Base-by-base conservation (phyloP, 2,329 filamentous ascomycete species). In the Aspergillus sp. region DNA sequence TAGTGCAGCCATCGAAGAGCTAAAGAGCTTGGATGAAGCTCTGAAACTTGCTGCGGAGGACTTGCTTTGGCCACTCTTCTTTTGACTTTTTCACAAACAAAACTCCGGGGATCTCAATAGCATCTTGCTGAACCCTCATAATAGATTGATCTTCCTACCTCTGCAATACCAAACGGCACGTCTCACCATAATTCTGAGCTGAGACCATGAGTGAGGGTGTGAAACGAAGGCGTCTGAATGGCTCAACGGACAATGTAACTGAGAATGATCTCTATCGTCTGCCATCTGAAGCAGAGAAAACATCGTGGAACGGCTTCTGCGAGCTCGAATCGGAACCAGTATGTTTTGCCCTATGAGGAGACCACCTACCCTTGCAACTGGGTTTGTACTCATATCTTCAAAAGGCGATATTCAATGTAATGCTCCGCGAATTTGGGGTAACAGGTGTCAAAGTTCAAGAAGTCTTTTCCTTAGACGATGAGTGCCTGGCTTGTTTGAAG, bases 241-340 rank as follows among this genome's bases (percentile, higher is more conserved):
- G 67, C 30, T 60, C 64, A 13, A 61, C 59, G 13, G 64, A 65
- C 5, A 58, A 71, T 67, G 34, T 65, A 64, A 61, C 57, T 19
- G 70, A 71, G 30, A 45, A 57, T 45, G 59, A 60, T 7, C 68
- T 73, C 50, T 72, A 72, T 43, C 63, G 67, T 43, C 65, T 75
- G 43, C 75, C 76, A 9, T 77, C 72, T 11, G 52, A 54, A 4
- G 59, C 74, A 25, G 79, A 82, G 55, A 82, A 79, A 64, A 66
- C 71, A 31, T 74, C 64, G 7, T 82, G 80, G 81, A 77, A 77
- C 67, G 81, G 81, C 17, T 81, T 81, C 60, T 81, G 79, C 66
- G 93, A 97, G 72, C 84, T 98, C 54, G 93, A 97, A 77, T 96
- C 92, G 7, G 93, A 97, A 64, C 93, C 93, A 7, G 92, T 92